These are phyloP conservation scores for Globisporangium irregulare DNA, from an alignment of 352 stramenopile species.

Conservation along the genomic window DNA sequence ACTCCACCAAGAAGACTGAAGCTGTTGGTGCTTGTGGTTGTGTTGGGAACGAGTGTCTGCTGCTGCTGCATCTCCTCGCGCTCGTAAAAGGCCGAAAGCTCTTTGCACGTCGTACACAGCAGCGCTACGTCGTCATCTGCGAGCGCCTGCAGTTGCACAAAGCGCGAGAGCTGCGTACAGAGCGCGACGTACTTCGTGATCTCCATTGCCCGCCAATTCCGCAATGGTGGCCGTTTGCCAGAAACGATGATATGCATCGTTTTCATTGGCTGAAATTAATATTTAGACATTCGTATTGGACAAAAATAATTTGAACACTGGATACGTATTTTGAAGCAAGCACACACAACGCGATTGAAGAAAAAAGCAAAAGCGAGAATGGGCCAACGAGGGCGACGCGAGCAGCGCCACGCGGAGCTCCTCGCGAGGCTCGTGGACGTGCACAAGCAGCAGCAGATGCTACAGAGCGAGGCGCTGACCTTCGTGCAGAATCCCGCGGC, in stretches of 20 bases:
- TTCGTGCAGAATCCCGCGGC: constrained; percentile 42
- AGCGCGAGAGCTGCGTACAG: constrained; percentile 62
- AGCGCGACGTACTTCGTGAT: constrained; percentile 52
- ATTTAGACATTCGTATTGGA: background rate
- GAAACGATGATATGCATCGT: background rate
- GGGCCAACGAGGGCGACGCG: constrained; percentile 21
- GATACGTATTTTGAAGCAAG: background rate
- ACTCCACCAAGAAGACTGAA: constrained; percentile 15
- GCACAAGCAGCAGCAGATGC: constrained; percentile 37
- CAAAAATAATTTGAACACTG: background rate
- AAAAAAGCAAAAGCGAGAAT: constrained; percentile 7
- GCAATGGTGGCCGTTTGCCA: constrained; percentile 12
- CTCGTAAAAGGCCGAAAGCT: constrained; percentile 30
- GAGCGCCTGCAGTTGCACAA: constrained; percentile 37
- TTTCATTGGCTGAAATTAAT: background rate
- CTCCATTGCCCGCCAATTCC: constrained; percentile 10
- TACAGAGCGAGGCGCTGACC: constrained; percentile 28
- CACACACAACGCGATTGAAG: background rate
- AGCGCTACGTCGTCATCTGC: constrained; percentile 14
- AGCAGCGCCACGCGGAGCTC: constrained; percentile 59
- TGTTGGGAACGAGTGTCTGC: background rate
- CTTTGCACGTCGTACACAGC: constrained; percentile 24
- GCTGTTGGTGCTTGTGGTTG: background rate
- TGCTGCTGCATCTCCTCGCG: background rate
- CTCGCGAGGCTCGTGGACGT: constrained; percentile 50